A percentile compares a stretch with the other conserved stretches of the same genome.
Evolutionary conservation across 352 stramenopile species (phyloP).

Genomic region (Nothophytophthora sp.): DNA sequence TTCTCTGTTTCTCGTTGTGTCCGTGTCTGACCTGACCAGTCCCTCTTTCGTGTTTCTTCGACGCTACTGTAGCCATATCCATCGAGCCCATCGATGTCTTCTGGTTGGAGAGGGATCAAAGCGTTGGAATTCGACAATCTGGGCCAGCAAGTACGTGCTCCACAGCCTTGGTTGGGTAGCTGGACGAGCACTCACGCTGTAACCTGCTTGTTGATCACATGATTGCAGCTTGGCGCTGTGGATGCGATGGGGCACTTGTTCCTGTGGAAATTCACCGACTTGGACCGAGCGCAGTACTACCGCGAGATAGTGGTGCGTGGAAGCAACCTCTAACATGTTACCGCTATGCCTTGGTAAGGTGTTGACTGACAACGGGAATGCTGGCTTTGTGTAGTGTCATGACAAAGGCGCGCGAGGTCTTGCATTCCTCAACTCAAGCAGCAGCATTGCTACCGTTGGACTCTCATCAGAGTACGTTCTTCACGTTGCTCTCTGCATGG

Average conservation of each 20-base stretch:
- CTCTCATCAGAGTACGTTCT: conserved; percentile 70
- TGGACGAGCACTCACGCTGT: conserved; percentile 1
- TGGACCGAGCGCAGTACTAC: conserved; percentile 72
- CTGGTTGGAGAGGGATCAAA: conserved; percentile 63
- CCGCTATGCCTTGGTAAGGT: neutral
- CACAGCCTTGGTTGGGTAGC: no score
- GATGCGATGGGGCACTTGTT: conserved; percentile 69
- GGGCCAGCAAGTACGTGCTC: conserved; percentile 83
- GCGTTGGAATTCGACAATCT: conserved; percentile 80
- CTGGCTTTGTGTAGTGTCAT: conserved; percentile 52
- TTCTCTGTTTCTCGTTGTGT: neutral
- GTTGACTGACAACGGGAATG: conserved; percentile 2
- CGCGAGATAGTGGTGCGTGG: conserved; percentile 55
- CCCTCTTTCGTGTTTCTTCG: neutral
- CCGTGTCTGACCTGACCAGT: neutral
- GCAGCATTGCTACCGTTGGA: conserved; percentile 72
- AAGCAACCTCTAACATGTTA: neutral
- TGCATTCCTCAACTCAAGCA: conserved; percentile 80
- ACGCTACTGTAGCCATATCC: conserved; percentile 45
- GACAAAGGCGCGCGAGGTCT: conserved; percentile 84
- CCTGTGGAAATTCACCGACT: conserved; percentile 82
- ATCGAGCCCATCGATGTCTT: conserved; percentile 56
- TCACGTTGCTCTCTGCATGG: neutral
- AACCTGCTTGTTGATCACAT: neutral
- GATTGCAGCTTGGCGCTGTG: conserved; percentile 70